Conservation (phyloP, 2,329 filamentous ascomycete species). For the Laburnicola sp. region DNA sequence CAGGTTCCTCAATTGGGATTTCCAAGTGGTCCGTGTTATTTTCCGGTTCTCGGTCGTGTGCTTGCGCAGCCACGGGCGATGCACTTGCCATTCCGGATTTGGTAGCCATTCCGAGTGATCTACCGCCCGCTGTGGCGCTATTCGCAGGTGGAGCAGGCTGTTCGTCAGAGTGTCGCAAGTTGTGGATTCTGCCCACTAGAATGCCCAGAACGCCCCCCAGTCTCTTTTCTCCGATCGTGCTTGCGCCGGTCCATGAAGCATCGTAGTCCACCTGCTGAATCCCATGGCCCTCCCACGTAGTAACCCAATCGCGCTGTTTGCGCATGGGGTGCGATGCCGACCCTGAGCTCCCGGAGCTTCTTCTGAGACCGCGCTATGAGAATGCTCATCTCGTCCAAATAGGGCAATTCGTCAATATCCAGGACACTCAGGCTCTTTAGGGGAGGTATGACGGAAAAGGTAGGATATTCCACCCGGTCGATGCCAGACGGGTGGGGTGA, state of each 20-base stretch:
- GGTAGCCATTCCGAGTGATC: constrained; percentile 19
- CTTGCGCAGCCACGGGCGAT: constrained; percentile 23
- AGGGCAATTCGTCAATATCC: constrained; percentile 80
- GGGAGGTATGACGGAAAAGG: constrained; percentile 75
- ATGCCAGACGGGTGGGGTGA: constrained; percentile 36
- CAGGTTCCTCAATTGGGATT: constrained; percentile 27
- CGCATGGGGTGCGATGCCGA: constrained; percentile 67
- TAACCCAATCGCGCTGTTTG: constrained; percentile 58
- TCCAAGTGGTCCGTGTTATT: constrained; percentile 33
- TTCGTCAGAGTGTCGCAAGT: constrained; percentile 51
- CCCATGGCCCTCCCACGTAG: constrained; percentile 64
- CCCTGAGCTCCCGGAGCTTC: constrained; percentile 69
- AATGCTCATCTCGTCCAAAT: constrained; percentile 79
- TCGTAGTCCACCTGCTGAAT: constrained; percentile 66
- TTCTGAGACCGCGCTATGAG: constrained; percentile 71
- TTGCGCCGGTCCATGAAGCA: constrained; percentile 56
- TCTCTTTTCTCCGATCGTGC: constrained; percentile 61
- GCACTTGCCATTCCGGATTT: constrained; percentile 23
- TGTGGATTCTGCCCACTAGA: constrained; percentile 68
- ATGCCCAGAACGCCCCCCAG: constrained; percentile 71
- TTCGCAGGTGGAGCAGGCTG: constrained; percentile 13
- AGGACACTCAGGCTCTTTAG: constrained; percentile 75
- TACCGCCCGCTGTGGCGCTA: constrained; percentile 18
- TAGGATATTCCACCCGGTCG: constrained; percentile 72
- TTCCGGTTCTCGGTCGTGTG: constrained; percentile 37